These are phyloP conservation scores for Candida xyloterini DNA, from an alignment of 805 yeast species.

Conservation along the genomic window DNA sequence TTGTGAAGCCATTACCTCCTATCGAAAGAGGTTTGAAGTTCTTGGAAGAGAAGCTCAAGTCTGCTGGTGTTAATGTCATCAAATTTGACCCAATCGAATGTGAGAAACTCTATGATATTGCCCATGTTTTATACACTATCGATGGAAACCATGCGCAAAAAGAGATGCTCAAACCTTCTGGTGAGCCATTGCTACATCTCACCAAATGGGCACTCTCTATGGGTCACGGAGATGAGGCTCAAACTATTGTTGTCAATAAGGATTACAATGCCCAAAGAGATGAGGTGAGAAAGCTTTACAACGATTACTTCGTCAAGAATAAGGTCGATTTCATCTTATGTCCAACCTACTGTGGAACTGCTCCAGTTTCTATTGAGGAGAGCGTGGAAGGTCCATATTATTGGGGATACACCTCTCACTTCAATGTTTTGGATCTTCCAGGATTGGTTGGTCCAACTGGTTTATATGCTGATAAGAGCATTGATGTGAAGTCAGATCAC, in stretches of 20 bases:
- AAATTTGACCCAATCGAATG: slow-evolving; percentile 58
- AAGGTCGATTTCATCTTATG: slow-evolving; percentile 64
- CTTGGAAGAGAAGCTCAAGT: slow-evolving; percentile 50
- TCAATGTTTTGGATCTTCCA: slow-evolving; percentile 71
- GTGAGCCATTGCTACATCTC: slow-evolving; percentile 66
- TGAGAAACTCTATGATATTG: slow-evolving; percentile 57
- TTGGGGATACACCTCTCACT: slow-evolving; percentile 79
- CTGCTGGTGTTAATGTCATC: slow-evolving; percentile 57
- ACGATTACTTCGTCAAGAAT: slow-evolving; percentile 48
- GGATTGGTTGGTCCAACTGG: slow-evolving; percentile 64
- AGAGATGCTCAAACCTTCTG: slow-evolving; percentile 51
- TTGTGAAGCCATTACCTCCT: slow-evolving; percentile 68
- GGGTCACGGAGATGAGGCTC: slow-evolving; percentile 53
- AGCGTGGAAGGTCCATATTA: slow-evolving; percentile 48
- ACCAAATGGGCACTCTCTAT: slow-evolving; percentile 58
- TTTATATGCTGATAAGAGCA: slow-evolving; percentile 46
- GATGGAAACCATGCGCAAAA: slow-evolving; percentile 67
- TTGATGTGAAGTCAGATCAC: slow-evolving; percentile 48
- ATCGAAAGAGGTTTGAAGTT: slow-evolving; percentile 52
- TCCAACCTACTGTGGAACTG: slow-evolving; percentile 67
- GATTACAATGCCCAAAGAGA: slow-evolving; percentile 56
- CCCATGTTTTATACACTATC: slow-evolving; percentile 51
- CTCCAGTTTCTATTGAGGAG: slow-evolving; percentile 58
- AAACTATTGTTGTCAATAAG: slow-evolving; percentile 51
- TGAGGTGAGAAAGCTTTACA: slow-evolving; percentile 53